phyloP scores from a whole-genome alignment of 2,329 filamentous ascomycete species.

The Penicillium sp. region DNA sequence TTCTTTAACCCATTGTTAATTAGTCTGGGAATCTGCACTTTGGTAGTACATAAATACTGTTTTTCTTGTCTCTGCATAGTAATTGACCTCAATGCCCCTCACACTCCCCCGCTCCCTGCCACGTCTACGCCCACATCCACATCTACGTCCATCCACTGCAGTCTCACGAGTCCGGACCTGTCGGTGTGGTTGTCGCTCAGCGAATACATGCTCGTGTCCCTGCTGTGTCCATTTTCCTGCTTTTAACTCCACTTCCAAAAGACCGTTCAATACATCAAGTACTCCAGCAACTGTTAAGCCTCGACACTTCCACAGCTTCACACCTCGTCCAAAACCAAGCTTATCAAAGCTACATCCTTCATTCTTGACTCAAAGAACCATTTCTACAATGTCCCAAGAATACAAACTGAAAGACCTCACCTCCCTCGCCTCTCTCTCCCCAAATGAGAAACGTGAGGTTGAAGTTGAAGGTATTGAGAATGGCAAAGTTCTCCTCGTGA shows the following conservation, averaged over 20 bases:
- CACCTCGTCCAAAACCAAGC: background rate
- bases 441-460: constrained; percentile 78
- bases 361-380: background rate
- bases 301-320: background rate
- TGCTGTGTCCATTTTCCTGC: constrained; percentile 23
- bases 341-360: background rate
- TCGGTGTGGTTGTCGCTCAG: constrained; percentile 22
- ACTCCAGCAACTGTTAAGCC: background rate
- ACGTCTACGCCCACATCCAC: constrained; percentile 4
- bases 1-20: background rate
- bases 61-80: background rate
- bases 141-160: constrained; percentile 6
- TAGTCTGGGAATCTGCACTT: no score
- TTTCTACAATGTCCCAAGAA: constrained; percentile 34
- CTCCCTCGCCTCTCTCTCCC: constrained; percentile 63
- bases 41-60: background rate
- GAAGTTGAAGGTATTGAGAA: constrained; percentile 85
- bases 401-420: constrained; percentile 66
- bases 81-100: background rate
- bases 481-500: constrained; percentile 80
- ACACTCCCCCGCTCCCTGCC: constrained; percentile 11
- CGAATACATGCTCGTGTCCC: constrained; percentile 18
- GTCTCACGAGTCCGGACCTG: constrained; percentile 5
- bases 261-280: background rate
- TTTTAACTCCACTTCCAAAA: background rate